Evolutionary conservation across 495 filamentous ascomycete species (phyloP), one percentile per base, ranked within the genome.

Genomic region (Endocarpon pusillum): DNA sequence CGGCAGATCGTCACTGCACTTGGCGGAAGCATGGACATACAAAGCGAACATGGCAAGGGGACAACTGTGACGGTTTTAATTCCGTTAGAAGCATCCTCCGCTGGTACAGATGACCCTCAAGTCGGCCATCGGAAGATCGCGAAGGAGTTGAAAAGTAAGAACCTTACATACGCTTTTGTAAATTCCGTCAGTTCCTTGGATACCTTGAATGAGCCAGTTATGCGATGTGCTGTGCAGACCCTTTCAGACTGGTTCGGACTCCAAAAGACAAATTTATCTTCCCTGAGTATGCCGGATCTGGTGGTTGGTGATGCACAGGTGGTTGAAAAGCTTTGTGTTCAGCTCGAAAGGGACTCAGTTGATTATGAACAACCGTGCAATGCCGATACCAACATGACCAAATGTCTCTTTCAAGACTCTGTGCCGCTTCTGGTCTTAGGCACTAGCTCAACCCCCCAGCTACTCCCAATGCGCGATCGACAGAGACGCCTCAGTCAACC

Each of bases 1-100:
- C 66, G 66, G 15, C 73, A 79, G 33, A 64, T 85, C 7, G 58
- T 80, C 3, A 59, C 55, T 19, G 64, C 62, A 22, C 55, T 85
- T 1, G 59, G 61, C 4, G 73, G 79, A 0, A 51, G 58, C 3
- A 66, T 85, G 22, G 58, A 66, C 2, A 59, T 84, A 7, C 54
- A 59, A 7, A 78, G 71, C 35, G 55, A 67, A 16, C 39, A 57
- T 6, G 69, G 63, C 0, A 51, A 56, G 3, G 75, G 77, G 0
- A 80, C 76, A 0, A 63, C 69, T 21, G 64, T 74, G 4, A 67
- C 62, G 3, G 63, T 80, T 1, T 47, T 46, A 16, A 47, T 71
- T 18, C 64, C 63, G 0, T 44, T 69, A 20, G 45, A 47, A 4
- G 35, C 42, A 12, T 32, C 52, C 21, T 36, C 37, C 19, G 35